Evolutionary conservation across 2,329 filamentous ascomycete species (phyloP).

Genomic region (Coniochaeta sp.): DNA sequence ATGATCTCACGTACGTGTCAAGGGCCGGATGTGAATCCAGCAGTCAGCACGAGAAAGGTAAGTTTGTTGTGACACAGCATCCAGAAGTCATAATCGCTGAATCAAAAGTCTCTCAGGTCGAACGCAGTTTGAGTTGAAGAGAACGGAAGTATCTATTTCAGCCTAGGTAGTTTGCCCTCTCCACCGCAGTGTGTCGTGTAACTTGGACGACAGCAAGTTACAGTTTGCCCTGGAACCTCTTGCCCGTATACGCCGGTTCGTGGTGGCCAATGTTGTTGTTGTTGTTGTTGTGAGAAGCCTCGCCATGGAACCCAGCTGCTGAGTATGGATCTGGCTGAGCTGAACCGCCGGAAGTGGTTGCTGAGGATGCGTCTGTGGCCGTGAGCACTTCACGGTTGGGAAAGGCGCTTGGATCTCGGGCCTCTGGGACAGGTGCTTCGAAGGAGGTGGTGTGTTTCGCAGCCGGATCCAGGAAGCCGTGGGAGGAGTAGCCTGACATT

Average conservation of each 20-base stretch:
- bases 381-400: background rate
- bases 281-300: background rate
- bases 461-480: background rate
- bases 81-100: no score
- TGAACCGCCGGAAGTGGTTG: background rate
- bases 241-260: background rate
- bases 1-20: no score
- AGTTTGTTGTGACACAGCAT: no score
- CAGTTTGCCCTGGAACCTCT: background rate
- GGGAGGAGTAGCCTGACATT: background rate
- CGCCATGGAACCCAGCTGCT: background rate
- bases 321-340: background rate
- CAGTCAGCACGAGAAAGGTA: no score
- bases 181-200: no score
- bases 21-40: no score
- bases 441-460: background rate
- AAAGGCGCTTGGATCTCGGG: background rate
- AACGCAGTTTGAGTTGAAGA: no score
- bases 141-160: background rate
- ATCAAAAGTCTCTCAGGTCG: no score
- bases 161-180: no score
- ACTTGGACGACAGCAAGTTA: background rate
- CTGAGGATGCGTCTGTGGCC: background rate
- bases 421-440: background rate
- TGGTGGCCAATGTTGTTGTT: background rate